Base-by-base conservation (phyloP, 1,284 basidiomycete species). In the Polyporus tsugae region DNA sequence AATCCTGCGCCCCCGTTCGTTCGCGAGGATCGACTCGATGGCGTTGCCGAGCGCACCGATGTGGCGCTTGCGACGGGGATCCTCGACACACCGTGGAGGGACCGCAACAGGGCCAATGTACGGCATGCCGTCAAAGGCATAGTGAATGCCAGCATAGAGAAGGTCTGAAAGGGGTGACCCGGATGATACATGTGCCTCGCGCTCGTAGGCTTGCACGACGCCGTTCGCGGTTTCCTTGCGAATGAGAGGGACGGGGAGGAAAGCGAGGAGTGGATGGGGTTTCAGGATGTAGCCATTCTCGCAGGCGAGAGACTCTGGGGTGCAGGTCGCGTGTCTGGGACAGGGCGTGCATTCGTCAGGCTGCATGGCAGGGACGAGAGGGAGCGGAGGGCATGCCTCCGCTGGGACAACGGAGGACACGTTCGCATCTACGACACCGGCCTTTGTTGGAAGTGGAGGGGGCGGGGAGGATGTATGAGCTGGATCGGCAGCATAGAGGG, bases 331-430 rank as follows among this genome's bases (percentile, higher is more conserved):
- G 79, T 96, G 93, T 60, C 87, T 84, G 13, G 97, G 97, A 78
- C 96, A 98, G 17, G 90, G 88, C 2, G 93, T 91, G 80, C 96
- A 98, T n/a, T 84, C 76, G 39, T 88, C 84, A 0, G 95, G 91
- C 65, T 84, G 86, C 39, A 88, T 87, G 44, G 91, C 73, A 22
- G 89, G 88, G 46, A 89, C 64, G 39, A 92, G 72, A 7, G 87
- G 83, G 36, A 84, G 81, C 60, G 85, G 79, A 58, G 91, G 85
- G 78, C 89, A 90, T 15, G 82, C 77, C 67, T 79, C 81, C 65
- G 81, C 80, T 25, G 77, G 55, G 55, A 63, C 39, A 7, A 25
- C 61, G 55, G 68, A 38, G 11, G 71, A 60, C 1, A 38, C 59
- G 3, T 65, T 62, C 7, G 49, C 35, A 13, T 62, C 59, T 13